Base-by-base conservation (phyloP, 805 yeast species). In the Lipomyces chichibuensis region DNA sequence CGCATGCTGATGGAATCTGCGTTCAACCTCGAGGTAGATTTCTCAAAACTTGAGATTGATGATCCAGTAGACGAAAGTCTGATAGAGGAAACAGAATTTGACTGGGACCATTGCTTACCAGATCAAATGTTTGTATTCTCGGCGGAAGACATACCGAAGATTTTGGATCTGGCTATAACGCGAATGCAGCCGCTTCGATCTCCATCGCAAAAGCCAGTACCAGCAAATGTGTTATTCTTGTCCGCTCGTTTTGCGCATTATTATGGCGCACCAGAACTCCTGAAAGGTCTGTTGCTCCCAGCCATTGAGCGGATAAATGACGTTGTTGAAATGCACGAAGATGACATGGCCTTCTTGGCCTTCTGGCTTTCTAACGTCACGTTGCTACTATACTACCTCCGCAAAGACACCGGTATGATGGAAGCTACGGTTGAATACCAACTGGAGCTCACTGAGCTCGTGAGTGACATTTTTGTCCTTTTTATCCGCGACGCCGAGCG, bases 281-380 rank as follows among this genome's bases (percentile, higher is more conserved):
- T 80, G 29, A 73, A 69, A 13, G 70, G 74, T 35, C 71, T 81
- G 23, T 59, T 80, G 46, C 71, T 73, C 2, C 68, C 75, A 13
- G 72, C 77, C 7, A 52, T 69, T 8, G 68, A 64, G 51, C 76
- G 81, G 8, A 77, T 81, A 57, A 68, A 73, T 51, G 70, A 75
- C 7, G 75, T 71, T 2, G 74, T 76, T n/a, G 73, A 74, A 52
- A 73, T 74, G n/a, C 77, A 76, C 58, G 71, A 69, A 25, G 75
- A 75, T 20, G 84, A 81, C 63, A 73, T 81, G 66, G 79, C 81
- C n/a, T 77, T 72, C 62, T 59, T 79, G 69, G 88, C 96, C 60
- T 94, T 92, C 76, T 95, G 98, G 98, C 84, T 95, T 49, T 87
- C 97, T 3, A 88, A 90, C 32, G 76, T 90, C 57, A 90, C 90